Percentiles rank a stretch among this genome's conserved stretches.
Conservation (phyloP, 2,329 filamentous ascomycete genomes). For the Arthrobotrys sinensis region DNA sequence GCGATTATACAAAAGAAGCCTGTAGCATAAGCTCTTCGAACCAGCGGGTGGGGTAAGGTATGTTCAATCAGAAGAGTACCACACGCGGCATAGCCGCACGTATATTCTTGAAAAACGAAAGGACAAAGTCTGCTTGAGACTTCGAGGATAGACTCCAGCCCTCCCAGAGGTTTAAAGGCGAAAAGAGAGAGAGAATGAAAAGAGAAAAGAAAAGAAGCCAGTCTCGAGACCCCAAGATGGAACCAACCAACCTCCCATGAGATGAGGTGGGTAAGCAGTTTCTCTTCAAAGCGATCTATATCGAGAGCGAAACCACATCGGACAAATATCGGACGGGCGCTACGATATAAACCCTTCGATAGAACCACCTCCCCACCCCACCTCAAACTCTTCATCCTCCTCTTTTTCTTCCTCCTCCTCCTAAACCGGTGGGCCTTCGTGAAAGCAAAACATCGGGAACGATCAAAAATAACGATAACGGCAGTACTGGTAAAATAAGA, state of each 20-base stretch:
- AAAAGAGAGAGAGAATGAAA: slow-evolving; percentile 15
- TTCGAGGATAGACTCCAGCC: slow-evolving; percentile 37
- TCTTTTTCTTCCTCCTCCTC: slow-evolving; percentile 6
- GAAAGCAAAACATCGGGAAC: slow-evolving; percentile 8
- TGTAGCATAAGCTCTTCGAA: slow-evolving; percentile 22
- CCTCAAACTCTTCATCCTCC: slow-evolving; percentile 3
- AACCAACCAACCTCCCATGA: slow-evolving; percentile 19
- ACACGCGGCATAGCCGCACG: slow-evolving; percentile 16
- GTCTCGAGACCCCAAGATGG: slow-evolving; percentile 1
- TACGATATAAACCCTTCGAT: slow-evolving; percentile 13
- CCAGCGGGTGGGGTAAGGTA: slow-evolving; percentile 19
- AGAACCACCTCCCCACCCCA: slow-evolving; percentile 3
- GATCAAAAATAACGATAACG: slow-evolving; percentile 1
- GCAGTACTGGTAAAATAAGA: slow-evolving; percentile 6
- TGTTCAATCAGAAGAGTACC: slow-evolving; percentile 9
- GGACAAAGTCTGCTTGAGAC: slow-evolving; percentile 41
- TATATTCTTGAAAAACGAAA: slow-evolving; percentile 24
- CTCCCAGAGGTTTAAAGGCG: slow-evolving; percentile 27
- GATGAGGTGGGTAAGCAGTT: neutral
- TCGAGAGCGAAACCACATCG: slow-evolving; percentile 34
- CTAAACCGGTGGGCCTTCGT: slow-evolving; percentile 19
- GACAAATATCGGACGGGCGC: slow-evolving; percentile 16
- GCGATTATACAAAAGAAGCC: slow-evolving; percentile 29
- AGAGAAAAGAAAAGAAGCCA: slow-evolving; percentile 10
- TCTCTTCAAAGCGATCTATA: neutral